These are phyloP conservation scores for Stromatinia cepivora DNA, from an alignment of 2,329 filamentous ascomycete genomes.

Conservation along the genomic window DNA sequence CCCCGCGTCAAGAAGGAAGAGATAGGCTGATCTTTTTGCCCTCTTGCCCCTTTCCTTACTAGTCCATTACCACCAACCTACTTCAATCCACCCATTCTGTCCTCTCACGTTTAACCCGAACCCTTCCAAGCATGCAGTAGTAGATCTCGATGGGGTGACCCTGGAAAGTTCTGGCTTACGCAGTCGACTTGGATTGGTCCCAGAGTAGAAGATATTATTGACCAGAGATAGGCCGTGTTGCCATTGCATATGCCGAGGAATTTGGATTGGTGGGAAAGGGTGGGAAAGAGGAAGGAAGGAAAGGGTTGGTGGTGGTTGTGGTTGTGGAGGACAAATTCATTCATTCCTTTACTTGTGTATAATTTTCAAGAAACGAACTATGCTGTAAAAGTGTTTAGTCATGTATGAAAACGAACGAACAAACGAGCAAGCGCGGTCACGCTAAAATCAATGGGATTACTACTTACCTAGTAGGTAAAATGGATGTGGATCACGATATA, in stretches of 20 bases:
- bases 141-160: constrained; percentile 36
- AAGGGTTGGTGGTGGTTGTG: neutral
- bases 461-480: neutral
- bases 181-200: constrained; percentile 38
- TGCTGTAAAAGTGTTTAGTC: constrained; percentile 24
- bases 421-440: constrained; percentile 44
- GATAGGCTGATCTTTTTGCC: constrained; percentile 38
- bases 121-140: constrained; percentile 36
- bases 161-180: constrained; percentile 37
- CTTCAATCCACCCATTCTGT: constrained; percentile 32
- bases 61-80: constrained; percentile 27
- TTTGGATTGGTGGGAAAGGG: constrained; percentile 23
- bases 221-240: constrained; percentile 41
- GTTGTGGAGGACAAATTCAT: constrained; percentile 5
- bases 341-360: neutral
- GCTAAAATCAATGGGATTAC: constrained; percentile 32
- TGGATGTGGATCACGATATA: neutral
- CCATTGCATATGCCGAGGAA: constrained; percentile 33
- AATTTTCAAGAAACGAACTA: constrained; percentile 24
- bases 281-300: constrained; percentile 12
- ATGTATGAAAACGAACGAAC: constrained; percentile 29
- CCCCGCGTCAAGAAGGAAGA: constrained; percentile 44
- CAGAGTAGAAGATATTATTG: constrained; percentile 35
- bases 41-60: constrained; percentile 29
- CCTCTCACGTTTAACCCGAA: constrained; percentile 36